A percentile compares a stretch with the other conserved stretches of the same genome.
These are phyloP conservation scores for Bryum argenteum DNA, from an alignment of 225 moss, liverwort and hornwort species.

Conservation along the genomic window DNA sequence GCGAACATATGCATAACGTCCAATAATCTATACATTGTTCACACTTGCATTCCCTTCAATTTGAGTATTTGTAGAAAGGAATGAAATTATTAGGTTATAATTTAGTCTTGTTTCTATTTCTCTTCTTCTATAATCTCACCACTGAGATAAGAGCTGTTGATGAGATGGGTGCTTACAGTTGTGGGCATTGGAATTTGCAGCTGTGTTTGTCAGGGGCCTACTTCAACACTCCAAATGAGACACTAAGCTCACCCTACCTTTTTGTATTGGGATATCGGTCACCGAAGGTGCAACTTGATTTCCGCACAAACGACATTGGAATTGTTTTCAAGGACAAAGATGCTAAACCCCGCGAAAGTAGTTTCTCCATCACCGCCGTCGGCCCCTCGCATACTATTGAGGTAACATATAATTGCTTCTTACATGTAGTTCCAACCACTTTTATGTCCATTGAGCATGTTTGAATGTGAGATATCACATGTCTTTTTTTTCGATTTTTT, in stretches of 20 bases:
- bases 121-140: no score
- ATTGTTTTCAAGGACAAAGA: constrained; percentile 62
- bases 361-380: constrained; percentile 60
- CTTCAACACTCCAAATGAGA: constrained; percentile 51
- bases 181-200: constrained; percentile 38
- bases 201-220: constrained; percentile 59
- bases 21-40: no score
- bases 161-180: neutral
- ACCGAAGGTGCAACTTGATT: constrained; percentile 52
- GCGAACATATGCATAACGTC: no score
- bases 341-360: constrained; percentile 48
- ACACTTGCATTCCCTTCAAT: no score
- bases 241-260: constrained; percentile 47
- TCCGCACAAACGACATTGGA: constrained; percentile 61
- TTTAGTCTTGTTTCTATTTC: no score
- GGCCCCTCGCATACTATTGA: constrained; percentile 57
- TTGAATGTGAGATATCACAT: no score
- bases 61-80: no score
- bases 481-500: no score
- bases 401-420: constrained; percentile 26
- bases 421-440: no score
- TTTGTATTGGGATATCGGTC: constrained; percentile 59
- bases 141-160: no score
- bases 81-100: no score
- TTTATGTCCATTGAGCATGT: no score